Conservation (phyloP, 805 yeast genomes). For the Schizosaccharomyces cryophilus region DNA sequence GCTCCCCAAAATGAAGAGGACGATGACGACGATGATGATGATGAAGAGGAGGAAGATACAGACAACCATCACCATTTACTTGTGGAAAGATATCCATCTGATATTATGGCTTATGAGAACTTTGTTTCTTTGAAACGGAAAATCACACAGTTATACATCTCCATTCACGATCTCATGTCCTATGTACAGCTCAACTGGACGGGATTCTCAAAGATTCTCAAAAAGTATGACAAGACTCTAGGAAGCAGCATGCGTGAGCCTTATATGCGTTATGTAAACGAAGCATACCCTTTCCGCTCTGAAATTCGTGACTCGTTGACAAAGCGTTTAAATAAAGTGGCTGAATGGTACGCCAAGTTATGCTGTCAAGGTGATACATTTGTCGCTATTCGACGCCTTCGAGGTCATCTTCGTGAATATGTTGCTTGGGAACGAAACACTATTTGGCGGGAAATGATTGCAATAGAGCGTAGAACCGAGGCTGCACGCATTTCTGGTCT, state of each 20-base stretch:
- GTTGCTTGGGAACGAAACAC: slow-evolving; percentile 94
- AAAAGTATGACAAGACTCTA: slow-evolving; percentile 73
- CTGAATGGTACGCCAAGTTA: slow-evolving; percentile 30
- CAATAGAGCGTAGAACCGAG: slow-evolving; percentile 64
- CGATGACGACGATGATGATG: slow-evolving; percentile 1
- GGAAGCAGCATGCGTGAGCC: slow-evolving; percentile 30
- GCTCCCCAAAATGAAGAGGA: background rate
- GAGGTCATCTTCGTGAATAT: slow-evolving; percentile 54
- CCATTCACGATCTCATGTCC: slow-evolving; percentile 59
- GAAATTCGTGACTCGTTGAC: slow-evolving; percentile 27
- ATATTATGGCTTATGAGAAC: slow-evolving; percentile 1
- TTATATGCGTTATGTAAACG: slow-evolving; percentile 24
- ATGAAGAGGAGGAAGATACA: background rate
- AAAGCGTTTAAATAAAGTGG: slow-evolving; percentile 26
- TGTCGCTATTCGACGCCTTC: slow-evolving; percentile 25
- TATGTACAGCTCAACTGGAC: slow-evolving; percentile 63
- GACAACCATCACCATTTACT: background rate
- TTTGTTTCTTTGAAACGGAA: slow-evolving; percentile 43
- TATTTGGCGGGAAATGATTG: slow-evolving; percentile 92
- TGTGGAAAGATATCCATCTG: background rate
- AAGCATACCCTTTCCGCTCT: slow-evolving; percentile 31
- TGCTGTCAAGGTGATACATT: slow-evolving; percentile 18
- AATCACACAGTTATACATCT: slow-evolving; percentile 40
- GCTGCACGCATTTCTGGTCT: slow-evolving; percentile 23
- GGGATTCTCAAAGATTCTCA: slow-evolving; percentile 72